Evolutionary conservation across 257 asterid genomes (phyloP).

Genomic region (Avicennia marina): DNA sequence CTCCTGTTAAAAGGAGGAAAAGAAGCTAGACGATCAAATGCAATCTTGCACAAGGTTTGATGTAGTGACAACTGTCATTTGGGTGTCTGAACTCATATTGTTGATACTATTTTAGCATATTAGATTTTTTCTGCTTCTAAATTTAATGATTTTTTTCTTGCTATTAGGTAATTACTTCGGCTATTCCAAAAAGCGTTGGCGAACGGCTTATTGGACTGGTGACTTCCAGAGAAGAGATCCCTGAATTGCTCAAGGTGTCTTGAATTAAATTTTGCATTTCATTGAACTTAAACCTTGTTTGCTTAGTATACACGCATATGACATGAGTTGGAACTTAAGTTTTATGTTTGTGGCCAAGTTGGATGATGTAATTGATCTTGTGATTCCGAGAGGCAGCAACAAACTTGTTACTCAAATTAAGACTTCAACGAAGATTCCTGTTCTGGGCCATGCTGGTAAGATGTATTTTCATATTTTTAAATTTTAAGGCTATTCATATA

Average conservation of each 20-base stretch:
- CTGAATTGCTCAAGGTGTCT: constrained; percentile 74
- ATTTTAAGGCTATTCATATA: neutral
- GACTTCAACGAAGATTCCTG: constrained; percentile 78
- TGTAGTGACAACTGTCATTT: neutral
- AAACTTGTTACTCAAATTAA: constrained; percentile 70
- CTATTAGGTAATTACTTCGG: constrained; percentile 61
- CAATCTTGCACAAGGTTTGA: constrained; percentile 66
- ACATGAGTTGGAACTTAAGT: constrained; percentile 21
- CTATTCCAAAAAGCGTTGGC: constrained; percentile 67
- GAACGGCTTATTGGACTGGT: constrained; percentile 70
- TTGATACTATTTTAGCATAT: neutral
- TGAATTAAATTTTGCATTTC: neutral
- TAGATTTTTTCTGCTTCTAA: neutral
- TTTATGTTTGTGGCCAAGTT: constrained; percentile 38
- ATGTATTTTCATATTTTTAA: neutral
- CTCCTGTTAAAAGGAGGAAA: constrained; percentile 83
- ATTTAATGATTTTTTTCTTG: constrained; percentile 13
- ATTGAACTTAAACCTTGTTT: neutral
- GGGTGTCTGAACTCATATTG: neutral
- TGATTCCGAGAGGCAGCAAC: constrained; percentile 91
- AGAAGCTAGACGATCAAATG: constrained; percentile 73
- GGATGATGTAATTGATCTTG: constrained; percentile 88
- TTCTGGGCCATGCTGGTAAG: constrained; percentile 89
- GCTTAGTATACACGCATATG: neutral
- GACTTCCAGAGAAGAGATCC: constrained; percentile 78